Conservation (phyloP, 306 rosid species). For the Prunus padus region DNA sequence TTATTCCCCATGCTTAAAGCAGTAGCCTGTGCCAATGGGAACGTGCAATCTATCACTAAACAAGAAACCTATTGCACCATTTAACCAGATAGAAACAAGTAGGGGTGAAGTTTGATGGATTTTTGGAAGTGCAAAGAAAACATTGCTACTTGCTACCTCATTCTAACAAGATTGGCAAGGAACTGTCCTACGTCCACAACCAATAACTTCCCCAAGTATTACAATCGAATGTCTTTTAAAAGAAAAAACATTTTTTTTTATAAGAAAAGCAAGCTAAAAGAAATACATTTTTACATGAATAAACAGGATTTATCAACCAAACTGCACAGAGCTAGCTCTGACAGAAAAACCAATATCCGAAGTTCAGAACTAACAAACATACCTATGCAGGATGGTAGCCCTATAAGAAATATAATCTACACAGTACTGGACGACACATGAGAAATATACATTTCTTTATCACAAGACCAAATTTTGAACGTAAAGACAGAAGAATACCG, state of each 20-base stretch:
- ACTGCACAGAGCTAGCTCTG: no score
- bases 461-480: constrained; percentile 16
- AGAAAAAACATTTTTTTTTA: neutral
- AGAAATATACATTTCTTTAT: neutral
- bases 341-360: no score
- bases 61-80: neutral
- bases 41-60: constrained; percentile 11
- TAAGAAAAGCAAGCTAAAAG: neutral
- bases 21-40: constrained; percentile 50
- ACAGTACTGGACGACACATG: neutral
- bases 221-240: neutral
- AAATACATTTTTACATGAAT: neutral
- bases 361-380: no score
- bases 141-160: neutral
- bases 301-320: neutral
- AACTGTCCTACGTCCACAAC: neutral
- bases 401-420: neutral
- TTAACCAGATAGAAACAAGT: neutral
- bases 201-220: neutral
- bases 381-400: neutral
- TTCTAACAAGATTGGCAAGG: neutral
- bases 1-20: constrained; percentile 87
- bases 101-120: neutral
- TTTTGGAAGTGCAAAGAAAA: neutral
- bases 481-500: constrained; percentile 61